Base-by-base conservation (phyloP, 2,329 filamentous ascomycete genomes). In the Ophiostoma fasciatum region DNA sequence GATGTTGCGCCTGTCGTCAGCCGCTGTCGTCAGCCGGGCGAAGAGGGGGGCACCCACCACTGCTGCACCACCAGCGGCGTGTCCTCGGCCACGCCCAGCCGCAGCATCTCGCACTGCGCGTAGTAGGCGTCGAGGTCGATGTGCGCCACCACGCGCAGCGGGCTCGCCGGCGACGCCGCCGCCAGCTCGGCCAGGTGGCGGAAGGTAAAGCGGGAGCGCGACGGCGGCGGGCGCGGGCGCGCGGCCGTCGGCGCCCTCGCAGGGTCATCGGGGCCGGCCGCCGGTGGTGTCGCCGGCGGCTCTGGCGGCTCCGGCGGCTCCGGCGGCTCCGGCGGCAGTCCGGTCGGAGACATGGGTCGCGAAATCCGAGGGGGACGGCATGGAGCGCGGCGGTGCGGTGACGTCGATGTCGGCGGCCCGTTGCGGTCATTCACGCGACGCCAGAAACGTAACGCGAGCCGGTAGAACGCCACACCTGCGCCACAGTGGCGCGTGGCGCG, bases 111-210 rank as follows among this genome's bases (percentile, higher is more conserved):
- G 53, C 85, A 94, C 62, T 98, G 90, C 4, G 82, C 81, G 55
- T 98, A 98, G 59, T 98, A 98, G 27, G 88, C 88, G 69, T 98
- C 90, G 41, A 98, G 75, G 51, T 98, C 90, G 44, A 96, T 75
- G 55, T 94, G 87, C 7, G 84, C 83, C 47, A 94, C 74, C 20
- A 92, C 81, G 31, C 90, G 77, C 25, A 98, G 66, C 1, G 88
- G 88, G 34, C 74, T 84, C 8, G 74, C 73, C 0, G 77, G 66
- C 23, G 73, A 75, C 46, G 71, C 84, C 9, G 75, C 68, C 7
- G 77, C 72, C 39, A 96, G 71, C 45, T 87, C 78, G 23, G 73
- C 66, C 13, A 96, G 68, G 36, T 96, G 78, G 42, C 81, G 82
- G 54, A 82, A 84, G 3, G 84, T 94, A 59, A 90, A 96, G 39